Percentiles rank a stretch among this genome's conserved stretches.
phyloP scores from a whole-genome alignment of 805 yeast species.

The Jamesozyma jinghongensis region DNA sequence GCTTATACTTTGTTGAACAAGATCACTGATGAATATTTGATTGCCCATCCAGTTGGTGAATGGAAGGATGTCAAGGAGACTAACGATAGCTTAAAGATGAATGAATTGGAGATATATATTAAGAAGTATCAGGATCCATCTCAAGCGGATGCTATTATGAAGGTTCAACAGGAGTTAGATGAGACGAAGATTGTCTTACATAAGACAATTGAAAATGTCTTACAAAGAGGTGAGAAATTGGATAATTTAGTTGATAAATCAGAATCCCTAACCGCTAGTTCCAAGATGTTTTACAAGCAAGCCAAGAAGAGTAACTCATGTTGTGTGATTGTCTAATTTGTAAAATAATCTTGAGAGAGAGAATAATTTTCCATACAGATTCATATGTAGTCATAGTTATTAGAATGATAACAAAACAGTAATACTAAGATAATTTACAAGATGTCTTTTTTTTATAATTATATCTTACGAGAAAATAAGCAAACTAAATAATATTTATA shows the following conservation, averaged over 20 bases:
- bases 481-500: too few species aligned
- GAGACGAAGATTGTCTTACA: constrained; percentile 95
- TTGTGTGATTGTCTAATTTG: constrained; percentile 55
- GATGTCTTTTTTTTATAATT: too few species aligned
- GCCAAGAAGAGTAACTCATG: constrained; percentile 93
- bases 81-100: constrained; percentile 27
- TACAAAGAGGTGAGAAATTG: constrained; percentile 93
- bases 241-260: constrained; percentile 92
- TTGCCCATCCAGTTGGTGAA: constrained; percentile 65
- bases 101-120: constrained; percentile 57
- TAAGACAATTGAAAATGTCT: constrained; percentile 87
- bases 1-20: constrained; percentile 90
- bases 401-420: too few species aligned
- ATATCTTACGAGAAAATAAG: too few species aligned
- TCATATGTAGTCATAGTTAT: too few species aligned
- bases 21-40: constrained; percentile 79
- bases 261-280: constrained; percentile 79
- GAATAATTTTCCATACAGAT: too few species aligned
- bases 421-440: too few species aligned
- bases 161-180: constrained; percentile 94
- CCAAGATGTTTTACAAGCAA: constrained; percentile 92
- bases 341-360: too few species aligned
- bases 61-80: constrained; percentile 51
- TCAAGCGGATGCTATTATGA: constrained; percentile 94
- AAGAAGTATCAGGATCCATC: constrained; percentile 90